These are phyloP conservation scores for Xylaria scruposa DNA, from an alignment of 495 filamentous ascomycete species.

Conservation along the genomic window DNA sequence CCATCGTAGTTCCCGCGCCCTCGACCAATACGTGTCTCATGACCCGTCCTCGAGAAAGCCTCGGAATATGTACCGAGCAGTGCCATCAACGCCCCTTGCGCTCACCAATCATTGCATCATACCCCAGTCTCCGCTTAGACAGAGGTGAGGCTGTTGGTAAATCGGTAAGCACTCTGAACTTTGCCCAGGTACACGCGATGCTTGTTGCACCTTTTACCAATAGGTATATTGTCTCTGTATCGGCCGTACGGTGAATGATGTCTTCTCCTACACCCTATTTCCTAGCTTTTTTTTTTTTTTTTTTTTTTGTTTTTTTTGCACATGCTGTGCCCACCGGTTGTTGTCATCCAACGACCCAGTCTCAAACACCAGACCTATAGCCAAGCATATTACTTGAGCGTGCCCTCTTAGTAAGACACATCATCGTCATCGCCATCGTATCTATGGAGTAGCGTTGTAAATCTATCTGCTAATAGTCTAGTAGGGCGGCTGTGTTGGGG, in stretches of 20 bases:
- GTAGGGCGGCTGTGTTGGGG: constrained; percentile 2
- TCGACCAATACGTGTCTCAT: neutral
- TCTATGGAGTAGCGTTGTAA: neutral
- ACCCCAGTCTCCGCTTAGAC: neutral
- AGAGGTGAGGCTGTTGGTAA: constrained; percentile 8
- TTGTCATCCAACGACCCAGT: neutral
- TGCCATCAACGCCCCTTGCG: neutral
- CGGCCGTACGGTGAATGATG: neutral
- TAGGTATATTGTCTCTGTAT: neutral
- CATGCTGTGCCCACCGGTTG: neutral
- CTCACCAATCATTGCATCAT: neutral
- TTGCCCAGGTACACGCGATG: neutral
- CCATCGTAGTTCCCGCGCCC: neutral
- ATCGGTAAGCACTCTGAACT: neutral
- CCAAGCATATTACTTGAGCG: neutral
- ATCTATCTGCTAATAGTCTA: neutral
- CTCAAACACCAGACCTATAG: neutral
- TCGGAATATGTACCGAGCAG: constrained; percentile 12
- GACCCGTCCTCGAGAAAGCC: constrained; percentile 10
- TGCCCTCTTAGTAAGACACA: constrained; percentile 5
- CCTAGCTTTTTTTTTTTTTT: constrained; percentile 5
- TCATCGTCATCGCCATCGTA: neutral
- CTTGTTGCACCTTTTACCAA: neutral
- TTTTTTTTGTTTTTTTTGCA: constrained; percentile 7
- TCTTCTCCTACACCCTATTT: neutral